Evolutionary conservation across 768 basidiomycete species (phyloP).

Genomic region (Lentinus tigrinus): DNA sequence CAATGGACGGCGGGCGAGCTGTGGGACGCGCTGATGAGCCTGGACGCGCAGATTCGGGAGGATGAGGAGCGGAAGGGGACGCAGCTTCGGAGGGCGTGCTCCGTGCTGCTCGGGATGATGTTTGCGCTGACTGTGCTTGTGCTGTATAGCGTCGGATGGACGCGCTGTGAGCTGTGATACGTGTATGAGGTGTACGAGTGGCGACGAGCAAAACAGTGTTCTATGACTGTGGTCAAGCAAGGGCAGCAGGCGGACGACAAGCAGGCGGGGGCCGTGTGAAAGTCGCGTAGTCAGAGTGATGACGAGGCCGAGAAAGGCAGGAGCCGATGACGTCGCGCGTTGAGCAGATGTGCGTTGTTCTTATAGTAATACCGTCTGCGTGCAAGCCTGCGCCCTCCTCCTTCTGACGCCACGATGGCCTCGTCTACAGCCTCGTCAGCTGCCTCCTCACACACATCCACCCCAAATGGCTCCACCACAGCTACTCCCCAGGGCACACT

Average conservation of each 20-base stretch:
- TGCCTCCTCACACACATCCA: background rate
- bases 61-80: background rate
- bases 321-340: background rate
- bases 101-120: background rate
- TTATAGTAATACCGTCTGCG: background rate
- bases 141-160: background rate
- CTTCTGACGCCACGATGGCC: background rate
- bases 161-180: too few relatives aligned
- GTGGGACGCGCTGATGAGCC: background rate
- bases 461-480: background rate
- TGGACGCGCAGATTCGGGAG: background rate
- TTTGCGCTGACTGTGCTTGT: background rate
- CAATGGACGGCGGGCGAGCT: background rate
- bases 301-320: background rate
- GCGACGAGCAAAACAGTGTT: too few relatives aligned
- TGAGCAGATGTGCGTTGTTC: background rate
- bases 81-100: background rate
- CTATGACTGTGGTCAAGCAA: background rate
- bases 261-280: background rate
- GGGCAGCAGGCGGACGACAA: background rate
- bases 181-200: too few relatives aligned
- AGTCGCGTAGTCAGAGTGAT: background rate
- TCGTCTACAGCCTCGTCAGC: background rate
- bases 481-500: conserved; percentile 60
- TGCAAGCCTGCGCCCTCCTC: background rate